Percentiles rank a stretch among this genome's conserved stretches.
phyloP scores from a whole-genome alignment of 352 stramenopile genomes.

The Globisporangium ultimum region DNA sequence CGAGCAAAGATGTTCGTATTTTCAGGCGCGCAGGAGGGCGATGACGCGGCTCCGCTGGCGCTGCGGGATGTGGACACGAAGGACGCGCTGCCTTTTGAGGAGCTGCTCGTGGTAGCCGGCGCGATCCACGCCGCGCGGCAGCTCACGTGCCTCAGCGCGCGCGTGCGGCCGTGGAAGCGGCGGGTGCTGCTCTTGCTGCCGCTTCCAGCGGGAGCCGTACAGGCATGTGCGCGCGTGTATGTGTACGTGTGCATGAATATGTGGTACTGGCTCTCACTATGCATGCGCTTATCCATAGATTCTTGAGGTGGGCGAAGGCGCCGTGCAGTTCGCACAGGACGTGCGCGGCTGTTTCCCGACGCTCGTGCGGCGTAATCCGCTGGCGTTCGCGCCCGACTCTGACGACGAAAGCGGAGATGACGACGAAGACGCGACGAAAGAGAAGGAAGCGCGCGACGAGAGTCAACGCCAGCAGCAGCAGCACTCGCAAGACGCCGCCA shows the following conservation, averaged over 20 bases:
- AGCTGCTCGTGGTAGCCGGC: slow-evolving; percentile 52
- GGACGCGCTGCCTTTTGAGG: slow-evolving; percentile 48
- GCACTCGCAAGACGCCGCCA: neutral
- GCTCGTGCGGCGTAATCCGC: slow-evolving; percentile 47
- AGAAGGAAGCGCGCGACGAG: too few relatives aligned
- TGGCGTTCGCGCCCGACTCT: slow-evolving; percentile 25
- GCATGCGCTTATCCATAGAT: slow-evolving; percentile 20
- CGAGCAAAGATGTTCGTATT: slow-evolving; percentile 44
- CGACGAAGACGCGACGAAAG: neutral
- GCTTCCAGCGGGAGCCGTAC: slow-evolving; percentile 18
- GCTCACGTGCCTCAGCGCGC: slow-evolving; percentile 56
- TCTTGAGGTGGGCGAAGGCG: slow-evolving; percentile 56
- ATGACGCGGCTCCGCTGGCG: slow-evolving; percentile 17
- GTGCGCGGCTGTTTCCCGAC: slow-evolving; percentile 63
- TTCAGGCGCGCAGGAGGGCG: slow-evolving; percentile 9
- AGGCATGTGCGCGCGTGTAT: slow-evolving; percentile 11
- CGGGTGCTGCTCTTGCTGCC: slow-evolving; percentile 48
- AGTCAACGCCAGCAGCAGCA: slow-evolving; percentile 6
- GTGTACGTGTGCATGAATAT: slow-evolving; percentile 8
- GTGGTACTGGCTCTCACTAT: neutral
- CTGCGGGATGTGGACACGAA: slow-evolving; percentile 42
- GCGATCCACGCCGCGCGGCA: slow-evolving; percentile 23
- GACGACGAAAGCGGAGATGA: slow-evolving; percentile 27
- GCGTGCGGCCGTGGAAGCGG: slow-evolving; percentile 39
- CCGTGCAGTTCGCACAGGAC: slow-evolving; percentile 46